Evolutionary conservation across 768 basidiomycete species (phyloP).

Genomic region (Suillus americanus): DNA sequence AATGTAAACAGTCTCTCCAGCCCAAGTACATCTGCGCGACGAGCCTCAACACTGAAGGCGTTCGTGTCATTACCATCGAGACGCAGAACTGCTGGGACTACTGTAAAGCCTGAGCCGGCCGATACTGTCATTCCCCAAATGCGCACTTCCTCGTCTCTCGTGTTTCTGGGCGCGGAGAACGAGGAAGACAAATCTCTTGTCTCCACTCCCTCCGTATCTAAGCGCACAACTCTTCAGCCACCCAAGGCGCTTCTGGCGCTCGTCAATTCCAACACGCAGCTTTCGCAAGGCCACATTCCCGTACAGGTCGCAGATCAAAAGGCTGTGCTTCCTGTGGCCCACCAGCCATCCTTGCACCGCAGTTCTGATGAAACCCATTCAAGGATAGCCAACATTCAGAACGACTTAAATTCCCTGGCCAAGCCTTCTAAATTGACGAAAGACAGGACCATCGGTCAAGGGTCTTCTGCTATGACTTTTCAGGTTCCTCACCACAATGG

Average conservation of each 20-base stretch:
- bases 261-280: slow-evolving; percentile 19
- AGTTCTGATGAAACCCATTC: neutral
- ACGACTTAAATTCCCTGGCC: neutral
- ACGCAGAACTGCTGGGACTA: slow-evolving; percentile 5
- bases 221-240: slow-evolving; percentile 26
- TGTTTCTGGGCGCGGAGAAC: slow-evolving; percentile 13
- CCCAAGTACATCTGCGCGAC: neutral
- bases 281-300: neutral
- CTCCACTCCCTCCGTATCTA: slow-evolving; percentile 7
- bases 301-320: neutral
- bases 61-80: neutral
- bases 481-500: neutral
- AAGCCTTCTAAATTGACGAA: neutral
- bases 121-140: slow-evolving; percentile 37
- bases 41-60: neutral
- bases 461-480: neutral
- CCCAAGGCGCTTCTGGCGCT: slow-evolving; percentile 27
- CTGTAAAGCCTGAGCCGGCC: slow-evolving; percentile 30
- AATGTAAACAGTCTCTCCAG: neutral
- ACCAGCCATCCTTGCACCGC: neutral
- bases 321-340: slow-evolving; percentile 2
- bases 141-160: slow-evolving; percentile 33
- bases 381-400: neutral
- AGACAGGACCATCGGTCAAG: neutral
- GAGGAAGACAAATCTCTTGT: slow-evolving; percentile 1